Conservation (phyloP, 148 eudicot species). For the Limonium bicolor region DNA sequence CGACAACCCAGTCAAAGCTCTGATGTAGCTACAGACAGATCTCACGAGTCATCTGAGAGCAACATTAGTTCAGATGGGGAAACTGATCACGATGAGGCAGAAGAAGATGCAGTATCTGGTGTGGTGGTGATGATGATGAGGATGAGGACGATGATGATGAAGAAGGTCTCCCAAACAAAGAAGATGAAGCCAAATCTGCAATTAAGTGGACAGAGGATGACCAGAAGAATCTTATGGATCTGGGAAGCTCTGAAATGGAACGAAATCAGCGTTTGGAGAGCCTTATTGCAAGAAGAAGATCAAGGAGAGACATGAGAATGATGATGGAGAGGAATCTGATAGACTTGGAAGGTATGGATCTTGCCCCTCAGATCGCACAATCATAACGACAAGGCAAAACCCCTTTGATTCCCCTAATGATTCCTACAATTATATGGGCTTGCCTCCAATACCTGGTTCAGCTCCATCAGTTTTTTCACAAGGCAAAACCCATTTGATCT, state of each 20-base stretch:
- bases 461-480: slow-evolving; percentile 47
- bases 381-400: slow-evolving; percentile 42
- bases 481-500: slow-evolving; percentile 68
- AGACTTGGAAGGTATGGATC: slow-evolving; percentile 52
- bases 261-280: slow-evolving; percentile 62
- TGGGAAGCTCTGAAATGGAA: slow-evolving; percentile 65
- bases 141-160: slow-evolving; percentile 35
- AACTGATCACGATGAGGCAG: slow-evolving; percentile 28
- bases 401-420: slow-evolving; percentile 54
- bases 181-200: slow-evolving; percentile 27
- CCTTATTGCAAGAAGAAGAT: slow-evolving; percentile 58
- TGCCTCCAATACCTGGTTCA: slow-evolving; percentile 76
- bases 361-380: slow-evolving; percentile 37
- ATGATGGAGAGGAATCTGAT: slow-evolving; percentile 40
- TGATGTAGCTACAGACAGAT: slow-evolving; percentile 13
- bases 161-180: slow-evolving; percentile 18
- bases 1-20: slow-evolving; percentile 20
- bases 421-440: slow-evolving; percentile 31
- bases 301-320: slow-evolving; percentile 28
- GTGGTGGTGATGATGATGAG: slow-evolving; percentile 29
- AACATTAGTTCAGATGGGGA: slow-evolving; percentile 36
- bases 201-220: slow-evolving; percentile 71
- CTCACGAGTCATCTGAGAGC: slow-evolving; percentile 11
- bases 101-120: slow-evolving; percentile 18
- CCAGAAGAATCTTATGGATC: slow-evolving; percentile 72